These are phyloP conservation scores for Aspergillus brasiliensis DNA, from an alignment of 2,329 filamentous ascomycete genomes.

Conservation along the genomic window DNA sequence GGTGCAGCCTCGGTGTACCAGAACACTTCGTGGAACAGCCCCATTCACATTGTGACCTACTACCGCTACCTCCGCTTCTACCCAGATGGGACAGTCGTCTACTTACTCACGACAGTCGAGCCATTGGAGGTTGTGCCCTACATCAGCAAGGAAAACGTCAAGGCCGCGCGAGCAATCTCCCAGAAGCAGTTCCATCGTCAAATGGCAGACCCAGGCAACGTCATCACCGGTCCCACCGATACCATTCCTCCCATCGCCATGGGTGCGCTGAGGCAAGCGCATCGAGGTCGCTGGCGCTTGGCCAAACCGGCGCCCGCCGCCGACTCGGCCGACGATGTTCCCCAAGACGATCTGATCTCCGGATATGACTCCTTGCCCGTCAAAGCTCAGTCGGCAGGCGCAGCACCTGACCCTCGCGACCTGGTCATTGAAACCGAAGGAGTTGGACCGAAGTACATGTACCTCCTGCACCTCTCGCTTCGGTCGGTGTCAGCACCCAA, in stretches of 20 bases:
- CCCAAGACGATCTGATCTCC: conserved; percentile 39
- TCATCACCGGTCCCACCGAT: conserved; percentile 25
- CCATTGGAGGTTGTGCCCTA: conserved; percentile 86
- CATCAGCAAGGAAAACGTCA: conserved; percentile 70
- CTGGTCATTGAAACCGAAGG: conserved; percentile 86
- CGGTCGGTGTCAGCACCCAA: conserved; percentile 54
- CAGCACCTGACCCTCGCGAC: conserved; percentile 53
- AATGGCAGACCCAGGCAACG: conserved; percentile 39
- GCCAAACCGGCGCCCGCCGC: conserved; percentile 50
- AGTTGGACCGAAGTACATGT: conserved; percentile 75
- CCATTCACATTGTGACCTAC: conserved; percentile 95
- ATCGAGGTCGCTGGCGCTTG: conserved; percentile 67
- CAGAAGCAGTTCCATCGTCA: conserved; percentile 41
- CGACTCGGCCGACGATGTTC: conserved; percentile 20
- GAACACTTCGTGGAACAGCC: conserved; percentile 73
- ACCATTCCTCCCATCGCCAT: conserved; percentile 43
- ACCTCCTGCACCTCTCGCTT: conserved; percentile 76
- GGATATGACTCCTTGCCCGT: conserved; percentile 21
- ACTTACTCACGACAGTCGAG: conserved; percentile 76
- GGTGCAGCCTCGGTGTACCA: conserved; percentile 70
- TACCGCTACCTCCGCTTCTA: conserved; percentile 97
- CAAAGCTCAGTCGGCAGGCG: conserved; percentile 18
- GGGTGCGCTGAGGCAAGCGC: conserved; percentile 68
- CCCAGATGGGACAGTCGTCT: conserved; percentile 81
- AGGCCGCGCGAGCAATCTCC: conserved; percentile 33